phyloP scores from a whole-genome alignment of 306 rosid species.

The Canavalia ensiformis region DNA sequence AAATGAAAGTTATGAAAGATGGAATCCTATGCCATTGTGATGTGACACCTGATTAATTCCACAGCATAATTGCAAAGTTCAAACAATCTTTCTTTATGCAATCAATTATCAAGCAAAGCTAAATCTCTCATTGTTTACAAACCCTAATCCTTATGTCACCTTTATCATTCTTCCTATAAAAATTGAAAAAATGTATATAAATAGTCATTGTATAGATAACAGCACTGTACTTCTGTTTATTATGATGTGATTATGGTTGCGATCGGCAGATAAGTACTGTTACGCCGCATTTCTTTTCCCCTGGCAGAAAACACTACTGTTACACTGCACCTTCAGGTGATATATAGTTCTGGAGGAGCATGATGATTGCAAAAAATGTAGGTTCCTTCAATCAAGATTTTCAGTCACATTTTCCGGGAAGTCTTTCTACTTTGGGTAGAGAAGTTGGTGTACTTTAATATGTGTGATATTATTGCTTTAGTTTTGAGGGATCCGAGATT shows the following conservation, averaged over 20 bases:
- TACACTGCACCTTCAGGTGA: slow-evolving; percentile 20
- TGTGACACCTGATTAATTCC: slow-evolving; percentile 24
- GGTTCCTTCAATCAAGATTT: slow-evolving; percentile 17
- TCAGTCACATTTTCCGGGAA: neutral
- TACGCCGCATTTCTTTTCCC: slow-evolving; percentile 6
- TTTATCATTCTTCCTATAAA: slow-evolving; percentile 14
- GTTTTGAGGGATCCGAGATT: slow-evolving; percentile 40
- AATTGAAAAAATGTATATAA: neutral
- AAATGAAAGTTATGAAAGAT: neutral
- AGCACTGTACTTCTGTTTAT: slow-evolving; percentile 18
- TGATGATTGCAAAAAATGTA: slow-evolving; percentile 6
- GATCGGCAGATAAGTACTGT: slow-evolving; percentile 32
- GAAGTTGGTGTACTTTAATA: slow-evolving; percentile 13
- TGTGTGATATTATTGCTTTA: slow-evolving; percentile 18
- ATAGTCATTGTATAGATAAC: neutral
- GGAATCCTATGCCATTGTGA: slow-evolving; percentile 12
- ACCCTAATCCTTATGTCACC: slow-evolving; percentile 14
- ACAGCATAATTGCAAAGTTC: slow-evolving; percentile 27
- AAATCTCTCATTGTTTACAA: neutral
- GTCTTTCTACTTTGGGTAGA: neutral
- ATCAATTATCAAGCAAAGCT: slow-evolving; percentile 15
- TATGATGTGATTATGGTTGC: slow-evolving; percentile 41
- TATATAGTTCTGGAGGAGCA: slow-evolving; percentile 39
- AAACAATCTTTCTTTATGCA: slow-evolving; percentile 18
- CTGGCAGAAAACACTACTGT: neutral